Conservation (phyloP, 108 stramenopile genomes). For the Nannochloropsis gaditana region DNA sequence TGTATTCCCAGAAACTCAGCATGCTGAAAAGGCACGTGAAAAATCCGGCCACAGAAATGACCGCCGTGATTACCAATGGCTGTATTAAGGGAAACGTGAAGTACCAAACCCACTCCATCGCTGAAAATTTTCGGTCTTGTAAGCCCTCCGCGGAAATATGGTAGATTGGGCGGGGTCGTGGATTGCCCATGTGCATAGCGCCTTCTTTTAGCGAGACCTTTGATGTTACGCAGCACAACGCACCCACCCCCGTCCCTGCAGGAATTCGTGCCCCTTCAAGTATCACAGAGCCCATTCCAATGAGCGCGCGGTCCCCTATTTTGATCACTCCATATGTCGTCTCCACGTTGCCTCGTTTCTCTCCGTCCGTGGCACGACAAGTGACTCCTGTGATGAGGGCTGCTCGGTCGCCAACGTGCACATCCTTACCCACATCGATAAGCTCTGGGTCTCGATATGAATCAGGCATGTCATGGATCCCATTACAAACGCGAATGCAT, state of each 20-base stretch:
- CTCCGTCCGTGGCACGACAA: constrained; percentile 12
- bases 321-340: constrained; percentile 12
- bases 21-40: constrained; percentile 22
- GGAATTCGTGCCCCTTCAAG: constrained; percentile 37
- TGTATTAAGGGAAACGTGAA: constrained; percentile 27
- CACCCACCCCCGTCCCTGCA: constrained; percentile 34
- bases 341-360: constrained; percentile 1
- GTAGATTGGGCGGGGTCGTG: constrained; percentile 26
- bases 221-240: constrained; percentile 30
- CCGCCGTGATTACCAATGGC: constrained; percentile 24
- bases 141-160: constrained; percentile 21
- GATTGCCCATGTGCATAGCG: constrained; percentile 41
- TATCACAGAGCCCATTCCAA: constrained; percentile 41
- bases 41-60: constrained; percentile 33
- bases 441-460: constrained; percentile 12
- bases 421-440: not conserved
- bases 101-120: constrained; percentile 34
- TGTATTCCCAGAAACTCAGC: not conserved
- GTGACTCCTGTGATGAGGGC: constrained; percentile 6
- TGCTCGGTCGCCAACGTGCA: constrained; percentile 19
- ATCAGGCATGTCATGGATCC: not conserved
- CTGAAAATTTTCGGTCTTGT: constrained; percentile 30
- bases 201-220: constrained; percentile 30
- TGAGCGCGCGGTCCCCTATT: constrained; percentile 26
- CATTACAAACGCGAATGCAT: constrained; percentile 5